A percentile compares a stretch with the other conserved stretches of the same genome.
Evolutionary conservation across 2,329 filamentous ascomycete species (phyloP).

Genomic region (Pochonia chlamydosporia): DNA sequence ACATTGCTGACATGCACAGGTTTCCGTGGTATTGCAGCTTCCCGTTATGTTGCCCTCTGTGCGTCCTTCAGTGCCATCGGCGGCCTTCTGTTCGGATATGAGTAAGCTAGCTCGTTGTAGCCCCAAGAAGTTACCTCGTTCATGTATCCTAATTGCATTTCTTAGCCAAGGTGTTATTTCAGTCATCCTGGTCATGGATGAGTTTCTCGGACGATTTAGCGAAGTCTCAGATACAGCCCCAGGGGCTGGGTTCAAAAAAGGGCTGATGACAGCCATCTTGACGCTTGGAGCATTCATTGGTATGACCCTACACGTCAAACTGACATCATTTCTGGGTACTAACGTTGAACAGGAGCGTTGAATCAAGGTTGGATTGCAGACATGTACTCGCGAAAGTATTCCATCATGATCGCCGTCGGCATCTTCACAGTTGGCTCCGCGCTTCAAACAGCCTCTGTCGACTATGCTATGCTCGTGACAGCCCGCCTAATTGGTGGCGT

Average conservation of each 20-base stretch:
- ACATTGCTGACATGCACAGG: constrained; percentile 12
- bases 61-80: constrained; percentile 29
- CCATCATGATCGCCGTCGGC: constrained; percentile 26
- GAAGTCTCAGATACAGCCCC: constrained; percentile 25
- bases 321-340: background rate
- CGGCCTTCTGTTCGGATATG: constrained; percentile 33
- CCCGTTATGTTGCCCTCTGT: constrained; percentile 25
- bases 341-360: constrained; percentile 30
- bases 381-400: constrained; percentile 24
- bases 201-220: constrained; percentile 25
- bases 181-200: constrained; percentile 30
- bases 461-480: constrained; percentile 35
- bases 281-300: constrained; percentile 40
- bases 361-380: constrained; percentile 32
- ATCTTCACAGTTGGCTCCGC: constrained; percentile 34
- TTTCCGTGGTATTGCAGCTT: constrained; percentile 24
- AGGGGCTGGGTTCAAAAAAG: constrained; percentile 29
- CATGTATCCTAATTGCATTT: background rate
- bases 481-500: constrained; percentile 37
- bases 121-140: too few relatives aligned
- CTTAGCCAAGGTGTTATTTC: constrained; percentile 33
- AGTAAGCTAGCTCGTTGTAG: constrained; percentile 11
- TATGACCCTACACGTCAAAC: constrained; percentile 2
- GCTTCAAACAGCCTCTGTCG: constrained; percentile 34
- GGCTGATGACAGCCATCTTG: constrained; percentile 46